Evolutionary conservation across 495 filamentous ascomycete genomes (phyloP).

Genomic region (Penicillium atrosanguineum): DNA sequence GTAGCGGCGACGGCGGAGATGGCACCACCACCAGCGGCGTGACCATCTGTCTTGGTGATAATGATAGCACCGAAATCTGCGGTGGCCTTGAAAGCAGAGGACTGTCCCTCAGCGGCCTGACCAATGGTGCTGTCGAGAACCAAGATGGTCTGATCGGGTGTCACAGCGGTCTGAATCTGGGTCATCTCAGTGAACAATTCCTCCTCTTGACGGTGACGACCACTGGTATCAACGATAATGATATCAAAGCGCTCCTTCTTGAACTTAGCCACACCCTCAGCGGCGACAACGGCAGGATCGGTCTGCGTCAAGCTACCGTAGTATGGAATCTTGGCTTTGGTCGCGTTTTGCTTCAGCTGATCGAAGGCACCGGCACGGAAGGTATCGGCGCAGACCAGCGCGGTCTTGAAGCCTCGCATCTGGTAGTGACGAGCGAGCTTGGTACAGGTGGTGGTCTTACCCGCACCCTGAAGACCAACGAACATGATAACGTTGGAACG

Average conservation of each 20-base stretch:
- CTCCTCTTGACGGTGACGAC: conserved; percentile 89
- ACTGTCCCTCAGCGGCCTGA: conserved; percentile 91
- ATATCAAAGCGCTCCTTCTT: conserved; percentile 98
- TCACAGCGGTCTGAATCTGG: conserved; percentile 89
- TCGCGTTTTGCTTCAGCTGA: conserved; percentile 97
- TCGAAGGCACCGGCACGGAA: conserved; percentile 98
- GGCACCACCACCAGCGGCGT: conserved; percentile 90
- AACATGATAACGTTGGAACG: conserved; percentile 99
- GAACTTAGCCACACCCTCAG: conserved; percentile 96
- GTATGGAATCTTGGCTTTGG: conserved; percentile 98
- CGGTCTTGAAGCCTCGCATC: conserved; percentile 87
- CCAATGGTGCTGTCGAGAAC: conserved; percentile 96
- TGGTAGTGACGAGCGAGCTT: conserved; percentile 96
- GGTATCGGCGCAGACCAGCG: conserved; percentile 95
- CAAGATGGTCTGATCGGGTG: conserved; percentile 96
- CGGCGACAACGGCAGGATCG: conserved; percentile 88
- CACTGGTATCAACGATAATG: conserved; percentile 97
- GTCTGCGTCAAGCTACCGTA: conserved; percentile 94
- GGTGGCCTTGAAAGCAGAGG: conserved; percentile 94
- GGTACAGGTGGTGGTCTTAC: conserved; percentile 98
- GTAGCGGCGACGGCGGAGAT: conserved; percentile 98
- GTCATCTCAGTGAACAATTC: conserved; percentile 97
- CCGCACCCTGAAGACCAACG: conserved; percentile 92
- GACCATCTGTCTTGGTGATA: conserved; percentile 97
- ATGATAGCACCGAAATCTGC: conserved; percentile 98